Evolutionary conservation across 1,284 basidiomycete species (phyloP).

Genomic region (Irpex sp.): DNA sequence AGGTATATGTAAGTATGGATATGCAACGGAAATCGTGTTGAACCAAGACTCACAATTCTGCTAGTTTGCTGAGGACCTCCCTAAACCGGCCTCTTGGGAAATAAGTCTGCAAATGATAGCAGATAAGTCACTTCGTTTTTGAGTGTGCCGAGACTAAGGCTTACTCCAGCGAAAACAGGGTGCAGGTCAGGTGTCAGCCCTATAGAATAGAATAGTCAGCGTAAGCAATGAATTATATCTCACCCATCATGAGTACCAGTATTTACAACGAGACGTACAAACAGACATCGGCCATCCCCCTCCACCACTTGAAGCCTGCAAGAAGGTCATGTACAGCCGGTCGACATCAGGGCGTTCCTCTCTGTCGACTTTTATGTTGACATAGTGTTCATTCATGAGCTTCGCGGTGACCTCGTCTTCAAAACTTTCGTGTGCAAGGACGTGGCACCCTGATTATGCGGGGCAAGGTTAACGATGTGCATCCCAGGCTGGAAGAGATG

Average conservation of each 20-base stretch:
- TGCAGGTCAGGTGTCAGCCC: slow-evolving; percentile 38
- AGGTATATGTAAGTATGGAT: neutral
- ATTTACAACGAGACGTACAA: slow-evolving; percentile 18
- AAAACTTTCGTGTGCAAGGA: slow-evolving; percentile 37
- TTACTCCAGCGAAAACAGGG: slow-evolving; percentile 39
- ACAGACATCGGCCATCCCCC: slow-evolving; percentile 46
- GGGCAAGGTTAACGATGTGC: neutral
- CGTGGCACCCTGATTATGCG: slow-evolving; percentile 25
- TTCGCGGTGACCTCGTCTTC: slow-evolving; percentile 36
- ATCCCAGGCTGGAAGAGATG: slow-evolving; percentile 26
- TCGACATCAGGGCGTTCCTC: slow-evolving; percentile 46
- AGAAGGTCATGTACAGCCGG: slow-evolving; percentile 41
- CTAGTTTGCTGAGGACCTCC: slow-evolving; percentile 22
- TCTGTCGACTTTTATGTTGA: slow-evolving; percentile 44
- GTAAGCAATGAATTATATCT: neutral
- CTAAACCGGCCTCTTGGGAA: slow-evolving; percentile 30
- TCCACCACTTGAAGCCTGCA: slow-evolving; percentile 38
- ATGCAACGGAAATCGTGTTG: neutral
- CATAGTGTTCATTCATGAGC: slow-evolving; percentile 39
- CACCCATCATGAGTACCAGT: neutral
- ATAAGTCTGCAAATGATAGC: slow-evolving; percentile 27
- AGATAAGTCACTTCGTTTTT: neutral
- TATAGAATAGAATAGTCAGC: slow-evolving; percentile 1
- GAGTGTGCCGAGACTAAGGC: neutral
- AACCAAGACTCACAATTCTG: slow-evolving; percentile 19